Percentiles rank a stretch among this genome's conserved stretches.
phyloP scores from a whole-genome alignment of 2,329 filamentous ascomycete species.

The Bisporella sp. region DNA sequence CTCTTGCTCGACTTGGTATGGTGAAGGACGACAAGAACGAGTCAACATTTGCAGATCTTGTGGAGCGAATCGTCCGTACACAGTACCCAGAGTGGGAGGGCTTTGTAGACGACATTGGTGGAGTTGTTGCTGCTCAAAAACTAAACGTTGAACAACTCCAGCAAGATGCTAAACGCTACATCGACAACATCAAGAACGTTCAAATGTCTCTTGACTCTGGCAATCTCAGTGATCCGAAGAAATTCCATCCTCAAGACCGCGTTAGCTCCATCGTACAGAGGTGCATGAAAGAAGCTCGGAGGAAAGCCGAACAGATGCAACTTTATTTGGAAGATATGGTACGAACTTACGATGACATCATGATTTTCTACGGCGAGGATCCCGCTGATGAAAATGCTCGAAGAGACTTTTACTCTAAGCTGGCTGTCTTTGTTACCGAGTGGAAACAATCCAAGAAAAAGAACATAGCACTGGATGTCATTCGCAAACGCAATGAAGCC shows the following conservation, averaged over 20 bases:
- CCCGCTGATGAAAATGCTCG: slow-evolving; percentile 85
- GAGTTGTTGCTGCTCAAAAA: slow-evolving; percentile 75
- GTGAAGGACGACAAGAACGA: slow-evolving; percentile 99
- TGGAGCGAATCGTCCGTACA: slow-evolving; percentile 92
- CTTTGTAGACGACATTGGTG: slow-evolving; percentile 77
- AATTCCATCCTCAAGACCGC: slow-evolving; percentile 95
- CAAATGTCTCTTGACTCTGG: slow-evolving; percentile 88
- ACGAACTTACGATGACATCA: slow-evolving; percentile 87
- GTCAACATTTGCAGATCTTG: slow-evolving; percentile 88
- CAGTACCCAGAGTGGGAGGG: slow-evolving; percentile 95
- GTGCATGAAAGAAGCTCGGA: slow-evolving; percentile 90
- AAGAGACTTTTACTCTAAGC: slow-evolving; percentile 90
- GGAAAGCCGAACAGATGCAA: slow-evolving; percentile 94
- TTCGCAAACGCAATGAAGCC: slow-evolving; percentile 75
- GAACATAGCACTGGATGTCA: slow-evolving; percentile 79
- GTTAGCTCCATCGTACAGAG: slow-evolving; percentile 87
- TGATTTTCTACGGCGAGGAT: slow-evolving; percentile 95
- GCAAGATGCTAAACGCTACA: slow-evolving; percentile 81
- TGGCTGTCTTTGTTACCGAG: slow-evolving; percentile 82
- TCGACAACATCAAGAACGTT: slow-evolving; percentile 89
- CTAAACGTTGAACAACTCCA: slow-evolving; percentile 92
- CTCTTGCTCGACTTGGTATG: slow-evolving; percentile 87
- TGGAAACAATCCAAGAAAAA: slow-evolving; percentile 97
- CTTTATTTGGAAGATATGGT: slow-evolving; percentile 91
- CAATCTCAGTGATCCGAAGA: slow-evolving; percentile 92